Conservation (phyloP, 352 stramenopile species). For the Phytopythium montanum region DNA sequence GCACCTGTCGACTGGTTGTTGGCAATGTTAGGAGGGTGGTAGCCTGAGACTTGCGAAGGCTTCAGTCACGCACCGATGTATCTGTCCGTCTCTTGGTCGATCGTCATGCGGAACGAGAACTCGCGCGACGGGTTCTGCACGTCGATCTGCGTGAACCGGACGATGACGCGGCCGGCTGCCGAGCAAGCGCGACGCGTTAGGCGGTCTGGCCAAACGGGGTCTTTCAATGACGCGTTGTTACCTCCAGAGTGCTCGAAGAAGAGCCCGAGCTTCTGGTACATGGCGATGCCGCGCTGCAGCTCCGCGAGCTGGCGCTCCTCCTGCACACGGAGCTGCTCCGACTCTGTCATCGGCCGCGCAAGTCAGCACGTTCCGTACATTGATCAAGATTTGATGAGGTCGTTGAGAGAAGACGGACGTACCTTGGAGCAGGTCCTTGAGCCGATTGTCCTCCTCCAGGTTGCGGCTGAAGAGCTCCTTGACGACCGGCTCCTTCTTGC, state of each 20-base stretch:
- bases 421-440: slow-evolving; percentile 42
- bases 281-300: slow-evolving; percentile 51
- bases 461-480: slow-evolving; percentile 58
- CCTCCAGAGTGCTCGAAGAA: slow-evolving; percentile 62
- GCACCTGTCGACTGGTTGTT: slow-evolving; percentile 57
- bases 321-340: slow-evolving; percentile 32
- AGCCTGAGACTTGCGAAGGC: too few relatives aligned
- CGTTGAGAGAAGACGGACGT: too few relatives aligned
- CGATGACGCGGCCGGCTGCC: slow-evolving; percentile 53
- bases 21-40: too few relatives aligned
- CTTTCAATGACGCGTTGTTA: too few relatives aligned
- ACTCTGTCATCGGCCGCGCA: slow-evolving; percentile 15
- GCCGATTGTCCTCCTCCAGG: slow-evolving; percentile 48
- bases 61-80: slow-evolving; percentile 44
- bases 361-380: neutral
- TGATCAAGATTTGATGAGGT: too few relatives aligned
- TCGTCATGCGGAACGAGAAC: slow-evolving; percentile 73
- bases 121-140: slow-evolving; percentile 40
- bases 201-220: too few relatives aligned
- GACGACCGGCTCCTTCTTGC: slow-evolving; percentile 54
- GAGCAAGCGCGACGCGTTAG: neutral
- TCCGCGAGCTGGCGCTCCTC: slow-evolving; percentile 55
- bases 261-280: slow-evolving; percentile 68
- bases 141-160: slow-evolving; percentile 75
- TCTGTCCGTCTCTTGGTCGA: slow-evolving; percentile 46